Evolutionary conservation across 495 filamentous ascomycete species (phyloP), one percentile per base, ranked within the genome.

Genomic region (Achaetomiella virescens): DNA sequence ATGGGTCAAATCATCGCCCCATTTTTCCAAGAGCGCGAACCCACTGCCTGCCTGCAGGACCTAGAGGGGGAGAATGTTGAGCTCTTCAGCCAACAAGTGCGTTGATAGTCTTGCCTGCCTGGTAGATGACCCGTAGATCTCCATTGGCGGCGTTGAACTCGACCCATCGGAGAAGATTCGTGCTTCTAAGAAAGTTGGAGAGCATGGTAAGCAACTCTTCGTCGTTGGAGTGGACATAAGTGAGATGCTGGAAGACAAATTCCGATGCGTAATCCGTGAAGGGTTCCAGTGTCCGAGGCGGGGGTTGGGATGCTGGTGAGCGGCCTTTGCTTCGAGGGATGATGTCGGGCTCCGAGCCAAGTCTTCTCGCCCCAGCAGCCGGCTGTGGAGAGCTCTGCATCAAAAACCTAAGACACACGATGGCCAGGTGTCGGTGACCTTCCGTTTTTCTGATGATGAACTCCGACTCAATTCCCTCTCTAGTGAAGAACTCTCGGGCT

Each of bases 191-290:
- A 42, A 61, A 61, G 21, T 33, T 40, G 20, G 43, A 48, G 14
- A 61, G 48, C 31, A 38, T 18, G n/a, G 22, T 9, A 21, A 58
- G 45, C 6, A 61, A 8, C 11, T 57, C 59, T 11, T 58, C 44
- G 21, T 52, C 48, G 9, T 15, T 15, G 1, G 43, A 17, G 17
- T 57, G n/a, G 4, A 25, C 20, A 6, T 49, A 31, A 46, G 22
- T 29, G 11, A 43, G 21, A 46, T 61, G 59, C 38, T 58, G 54
- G 29, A 61, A 61, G 9, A 58, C 42, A 54, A 43, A 58, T 6
- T 33, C 48, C 20, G 48, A 53, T n/a, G 59, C 59, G 24, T 61
- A 61, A 11, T 48, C 24, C 18, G 33, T 40, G 15, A 61, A 50
- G 6, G 35, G 48, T 5, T 48, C 22, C 11, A 27, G n/a, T 2